Percentiles rank a stretch among this genome's conserved stretches.
These are phyloP conservation scores for Auxenochlorella pyrenoidosa DNA, from an alignment of 139 green algal genomes.

Conservation along the genomic window DNA sequence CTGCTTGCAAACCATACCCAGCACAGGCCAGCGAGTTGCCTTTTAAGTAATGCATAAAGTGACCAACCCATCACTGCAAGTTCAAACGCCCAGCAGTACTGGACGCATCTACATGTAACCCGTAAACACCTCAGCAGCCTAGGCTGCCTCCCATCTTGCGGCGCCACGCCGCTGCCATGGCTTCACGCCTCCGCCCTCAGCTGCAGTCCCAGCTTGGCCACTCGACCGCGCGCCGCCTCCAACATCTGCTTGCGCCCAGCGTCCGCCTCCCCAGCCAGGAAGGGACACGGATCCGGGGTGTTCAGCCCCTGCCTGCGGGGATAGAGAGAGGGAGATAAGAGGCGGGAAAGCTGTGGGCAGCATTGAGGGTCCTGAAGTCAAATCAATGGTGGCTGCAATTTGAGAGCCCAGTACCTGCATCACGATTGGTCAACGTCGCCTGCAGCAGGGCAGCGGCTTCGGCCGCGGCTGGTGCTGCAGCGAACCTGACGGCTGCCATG, in stretches of 20 bases:
- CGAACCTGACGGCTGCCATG: neutral
- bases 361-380: neutral
- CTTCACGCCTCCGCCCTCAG: neutral
- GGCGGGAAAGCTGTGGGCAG: too few species aligned
- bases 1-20: too few species aligned
- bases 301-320: neutral
- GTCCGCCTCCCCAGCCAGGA: neutral
- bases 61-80: too few species aligned
- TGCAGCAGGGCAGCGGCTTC: neutral
- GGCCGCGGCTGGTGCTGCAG: neutral
- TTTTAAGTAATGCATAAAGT: too few species aligned
- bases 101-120: too few species aligned
- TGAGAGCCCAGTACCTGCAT: neutral
- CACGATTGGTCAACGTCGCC: neutral
- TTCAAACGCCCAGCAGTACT: too few species aligned
- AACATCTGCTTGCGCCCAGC: neutral
- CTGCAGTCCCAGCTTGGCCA: slow-evolving; percentile 8
- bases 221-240: neutral
- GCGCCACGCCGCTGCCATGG: too few species aligned
- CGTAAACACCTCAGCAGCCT: too few species aligned
- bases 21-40: too few species aligned
- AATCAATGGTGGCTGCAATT: neutral
- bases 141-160: too few species aligned
- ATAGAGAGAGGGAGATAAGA: neutral
- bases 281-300: neutral